phyloP scores from a whole-genome alignment of 2,329 filamentous ascomycete species.

The Paradendryphiella salina region DNA sequence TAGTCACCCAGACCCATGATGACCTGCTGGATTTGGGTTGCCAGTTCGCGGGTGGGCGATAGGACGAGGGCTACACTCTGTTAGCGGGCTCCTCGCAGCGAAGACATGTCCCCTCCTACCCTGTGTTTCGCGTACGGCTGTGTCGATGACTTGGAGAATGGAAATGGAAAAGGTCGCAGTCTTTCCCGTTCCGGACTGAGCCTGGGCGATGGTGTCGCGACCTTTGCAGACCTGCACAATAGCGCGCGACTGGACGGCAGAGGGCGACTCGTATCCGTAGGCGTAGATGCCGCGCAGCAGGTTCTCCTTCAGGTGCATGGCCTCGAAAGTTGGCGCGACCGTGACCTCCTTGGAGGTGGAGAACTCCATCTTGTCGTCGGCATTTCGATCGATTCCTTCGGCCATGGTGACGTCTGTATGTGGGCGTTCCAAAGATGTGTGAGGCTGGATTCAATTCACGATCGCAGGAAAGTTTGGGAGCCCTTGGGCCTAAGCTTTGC shows the following conservation, averaged over 20 bases:
- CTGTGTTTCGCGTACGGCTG: constrained; percentile 87
- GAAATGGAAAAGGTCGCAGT: constrained; percentile 96
- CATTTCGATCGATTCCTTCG: constrained; percentile 88
- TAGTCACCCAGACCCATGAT: constrained; percentile 99
- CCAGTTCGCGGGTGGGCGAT: constrained; percentile 93
- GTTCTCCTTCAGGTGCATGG: constrained; percentile 95
- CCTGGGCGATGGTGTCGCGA: constrained; percentile 96
- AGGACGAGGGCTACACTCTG: constrained; percentile 73
- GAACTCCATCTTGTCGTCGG: constrained; percentile 97
- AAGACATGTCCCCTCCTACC: constrained; percentile 44
- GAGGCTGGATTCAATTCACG: constrained; percentile 5
- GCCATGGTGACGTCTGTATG: constrained; percentile 67
- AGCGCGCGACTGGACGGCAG: constrained; percentile 93
- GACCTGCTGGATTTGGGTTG: constrained; percentile 97
- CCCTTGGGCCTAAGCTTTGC: constrained; percentile 18
- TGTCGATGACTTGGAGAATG: constrained; percentile 94
- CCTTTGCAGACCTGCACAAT: constrained; percentile 99
- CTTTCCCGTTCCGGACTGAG: constrained; percentile 95
- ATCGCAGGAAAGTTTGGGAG: constrained; percentile 31
- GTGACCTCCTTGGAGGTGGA: constrained; percentile 97
- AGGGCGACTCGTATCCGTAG: constrained; percentile 97
- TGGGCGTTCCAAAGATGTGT: constrained; percentile 1
- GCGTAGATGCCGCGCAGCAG: constrained; percentile 96
- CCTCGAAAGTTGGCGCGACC: constrained; percentile 73
- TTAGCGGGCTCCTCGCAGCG: constrained; percentile 17